phyloP scores from a whole-genome alignment of 176 grass and related monocot genomes.

The Dactylis glomerata region DNA sequence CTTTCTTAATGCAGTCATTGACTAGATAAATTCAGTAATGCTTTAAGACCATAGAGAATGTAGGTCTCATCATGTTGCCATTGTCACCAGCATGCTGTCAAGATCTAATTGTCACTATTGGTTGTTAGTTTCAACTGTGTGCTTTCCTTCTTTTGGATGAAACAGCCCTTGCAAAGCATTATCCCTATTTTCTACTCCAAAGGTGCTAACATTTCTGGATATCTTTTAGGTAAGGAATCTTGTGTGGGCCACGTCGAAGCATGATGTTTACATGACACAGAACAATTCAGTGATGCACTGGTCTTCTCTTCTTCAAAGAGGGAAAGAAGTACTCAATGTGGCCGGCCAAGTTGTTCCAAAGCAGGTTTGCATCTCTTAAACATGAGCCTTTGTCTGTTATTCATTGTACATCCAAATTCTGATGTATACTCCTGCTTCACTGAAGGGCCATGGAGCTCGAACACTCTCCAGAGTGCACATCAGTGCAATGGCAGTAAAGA shows the following conservation, averaged over 20 bases:
- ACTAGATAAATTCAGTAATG: neutral
- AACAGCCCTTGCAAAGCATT: neutral
- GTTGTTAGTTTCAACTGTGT: neutral
- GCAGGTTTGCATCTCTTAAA: conserved; percentile 29
- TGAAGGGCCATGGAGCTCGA: conserved; percentile 40
- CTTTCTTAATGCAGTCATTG: neutral
- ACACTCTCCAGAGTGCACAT: conserved; percentile 65
- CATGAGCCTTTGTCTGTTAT: neutral
- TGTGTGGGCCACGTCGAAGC: conserved; percentile 81
- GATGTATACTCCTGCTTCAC: neutral
- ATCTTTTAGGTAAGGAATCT: conserved; percentile 75
- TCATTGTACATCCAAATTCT: neutral
- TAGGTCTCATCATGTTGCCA: neutral
- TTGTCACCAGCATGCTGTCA: neutral
- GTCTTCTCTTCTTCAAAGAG: conserved; percentile 60
- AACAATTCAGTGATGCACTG: conserved; percentile 78
- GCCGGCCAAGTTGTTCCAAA: conserved; percentile 38
- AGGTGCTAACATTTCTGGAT: conserved; percentile 18
- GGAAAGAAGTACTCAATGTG: conserved; percentile 57
- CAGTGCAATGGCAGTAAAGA: conserved; percentile 55
- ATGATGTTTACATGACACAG: conserved; percentile 77
- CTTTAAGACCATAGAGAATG: neutral
- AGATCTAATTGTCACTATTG: neutral
- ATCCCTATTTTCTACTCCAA: neutral
- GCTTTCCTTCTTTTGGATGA: neutral